Evolutionary conservation across 495 filamentous ascomycete species (phyloP).

Genomic region (Penicillium canescens): DNA sequence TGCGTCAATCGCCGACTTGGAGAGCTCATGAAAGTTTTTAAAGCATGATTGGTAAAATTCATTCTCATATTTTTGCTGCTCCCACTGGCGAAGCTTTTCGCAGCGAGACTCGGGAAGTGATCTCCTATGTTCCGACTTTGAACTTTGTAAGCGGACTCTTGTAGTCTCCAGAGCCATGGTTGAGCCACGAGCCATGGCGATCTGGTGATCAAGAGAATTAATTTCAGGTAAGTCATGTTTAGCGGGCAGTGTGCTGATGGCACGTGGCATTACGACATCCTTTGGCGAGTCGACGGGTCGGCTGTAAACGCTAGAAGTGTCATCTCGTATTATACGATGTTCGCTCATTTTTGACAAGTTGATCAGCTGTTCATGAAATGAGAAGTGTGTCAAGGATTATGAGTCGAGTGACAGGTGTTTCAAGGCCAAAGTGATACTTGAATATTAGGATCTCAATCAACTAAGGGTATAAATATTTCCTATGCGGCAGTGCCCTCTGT

Average conservation of each 20-base stretch:
- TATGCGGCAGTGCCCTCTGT: too few relatives aligned
- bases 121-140: neutral
- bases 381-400: too few relatives aligned
- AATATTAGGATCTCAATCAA: too few relatives aligned
- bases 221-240: constrained; percentile 8
- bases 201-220: constrained; percentile 11
- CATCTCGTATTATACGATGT: neutral
- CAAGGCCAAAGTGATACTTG: too few relatives aligned
- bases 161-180: constrained; percentile 11
- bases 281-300: constrained; percentile 1
- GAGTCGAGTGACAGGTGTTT: too few relatives aligned
- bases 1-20: neutral
- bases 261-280: neutral
- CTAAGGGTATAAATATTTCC: too few relatives aligned
- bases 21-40: neutral
- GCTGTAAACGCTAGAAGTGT: constrained; percentile 9
- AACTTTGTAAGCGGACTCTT: neutral
- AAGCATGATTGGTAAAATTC: constrained; percentile 4
- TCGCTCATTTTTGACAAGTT: too few relatives aligned
- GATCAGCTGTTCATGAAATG: too few relatives aligned
- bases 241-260: neutral
- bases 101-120: neutral
- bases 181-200: constrained; percentile 6
- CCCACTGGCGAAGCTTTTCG: constrained; percentile 5
- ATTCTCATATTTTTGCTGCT: constrained; percentile 7